phyloP scores from a whole-genome alignment of 495 filamentous ascomycete species.

The Aspergillus hancockii region DNA sequence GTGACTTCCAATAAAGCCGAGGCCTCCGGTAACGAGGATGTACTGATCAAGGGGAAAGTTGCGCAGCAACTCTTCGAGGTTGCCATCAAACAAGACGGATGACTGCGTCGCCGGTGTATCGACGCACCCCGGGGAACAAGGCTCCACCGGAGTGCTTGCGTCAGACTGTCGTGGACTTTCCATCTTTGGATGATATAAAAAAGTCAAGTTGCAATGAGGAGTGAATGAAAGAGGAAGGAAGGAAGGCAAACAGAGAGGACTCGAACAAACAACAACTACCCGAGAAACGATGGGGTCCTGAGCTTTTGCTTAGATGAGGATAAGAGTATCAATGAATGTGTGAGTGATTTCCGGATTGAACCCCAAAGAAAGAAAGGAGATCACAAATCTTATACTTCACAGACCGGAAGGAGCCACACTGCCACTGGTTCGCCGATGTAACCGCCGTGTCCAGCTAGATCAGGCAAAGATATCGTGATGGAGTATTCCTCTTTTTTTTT shows the following conservation, averaged over 20 bases:
- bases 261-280: conserved; percentile 6
- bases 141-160: conserved; percentile 36
- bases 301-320: conserved; percentile 1
- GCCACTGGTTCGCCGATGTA: conserved; percentile 25
- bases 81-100: conserved; percentile 43
- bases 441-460: conserved; percentile 21
- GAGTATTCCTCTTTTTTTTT: background rate
- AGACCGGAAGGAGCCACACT: conserved; percentile 13
- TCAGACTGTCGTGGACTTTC: conserved; percentile 36
- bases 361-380: conserved; percentile 18
- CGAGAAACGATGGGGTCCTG: conserved; percentile 7
- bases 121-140: conserved; percentile 33
- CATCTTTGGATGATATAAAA: conserved; percentile 24
- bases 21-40: conserved; percentile 64
- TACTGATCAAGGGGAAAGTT: conserved; percentile 38
- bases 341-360: conserved; percentile 15
- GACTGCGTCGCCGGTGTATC: conserved; percentile 45
- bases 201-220: conserved; percentile 7
- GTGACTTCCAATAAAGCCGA: conserved; percentile 68
- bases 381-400: conserved; percentile 28
- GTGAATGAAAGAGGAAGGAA: conserved; percentile 11
- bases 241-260: background rate
- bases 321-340: conserved; percentile 10
- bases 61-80: conserved; percentile 37
- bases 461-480: conserved; percentile 25